phyloP scores from a whole-genome alignment of 495 filamentous ascomycete genomes.

The Aspergillus wentii region DNA sequence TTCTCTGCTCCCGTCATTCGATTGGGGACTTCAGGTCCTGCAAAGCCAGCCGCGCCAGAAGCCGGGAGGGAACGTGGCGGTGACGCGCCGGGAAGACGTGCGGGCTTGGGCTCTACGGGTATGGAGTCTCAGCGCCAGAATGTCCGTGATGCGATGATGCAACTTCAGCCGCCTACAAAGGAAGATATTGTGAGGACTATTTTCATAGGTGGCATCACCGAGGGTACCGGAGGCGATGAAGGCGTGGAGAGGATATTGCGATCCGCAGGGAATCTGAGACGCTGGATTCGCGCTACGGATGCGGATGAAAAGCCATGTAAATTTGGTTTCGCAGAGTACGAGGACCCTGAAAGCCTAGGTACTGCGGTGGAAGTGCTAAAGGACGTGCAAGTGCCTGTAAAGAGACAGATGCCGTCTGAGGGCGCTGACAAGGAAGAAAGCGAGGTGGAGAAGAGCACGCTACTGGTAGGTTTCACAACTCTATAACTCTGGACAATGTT shows the following conservation, averaged over 20 bases:
- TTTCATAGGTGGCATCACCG: slow-evolving; percentile 82
- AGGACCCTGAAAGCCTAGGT: slow-evolving; percentile 83
- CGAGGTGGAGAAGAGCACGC: slow-evolving; percentile 61
- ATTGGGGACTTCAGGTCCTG: slow-evolving; percentile 65
- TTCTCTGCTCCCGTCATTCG: slow-evolving; percentile 97
- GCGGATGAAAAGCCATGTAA: slow-evolving; percentile 77
- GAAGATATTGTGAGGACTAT: slow-evolving; percentile 90
- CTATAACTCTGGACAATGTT: too few relatives aligned
- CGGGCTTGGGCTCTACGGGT: slow-evolving; percentile 63
- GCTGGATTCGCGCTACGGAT: slow-evolving; percentile 81
- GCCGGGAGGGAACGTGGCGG: slow-evolving; percentile 41
- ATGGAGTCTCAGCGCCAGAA: slow-evolving; percentile 65
- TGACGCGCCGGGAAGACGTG: slow-evolving; percentile 50
- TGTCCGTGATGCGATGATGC: slow-evolving; percentile 69
- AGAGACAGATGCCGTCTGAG: slow-evolving; percentile 52
- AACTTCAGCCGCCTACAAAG: slow-evolving; percentile 75
- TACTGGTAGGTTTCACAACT: slow-evolving; percentile 46
- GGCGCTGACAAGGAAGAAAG: slow-evolving; percentile 49
- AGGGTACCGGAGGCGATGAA: slow-evolving; percentile 71
- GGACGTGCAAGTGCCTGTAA: slow-evolving; percentile 80
- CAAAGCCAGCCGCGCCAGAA: slow-evolving; percentile 57
- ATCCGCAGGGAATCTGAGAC: slow-evolving; percentile 70
- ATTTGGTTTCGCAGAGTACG: slow-evolving; percentile 97
- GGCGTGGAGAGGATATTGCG: slow-evolving; percentile 77
- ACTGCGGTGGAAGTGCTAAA: slow-evolving; percentile 82